Evolutionary conservation across 768 basidiomycete genomes (phyloP).

Genomic region (Mrakia blollopis): DNA sequence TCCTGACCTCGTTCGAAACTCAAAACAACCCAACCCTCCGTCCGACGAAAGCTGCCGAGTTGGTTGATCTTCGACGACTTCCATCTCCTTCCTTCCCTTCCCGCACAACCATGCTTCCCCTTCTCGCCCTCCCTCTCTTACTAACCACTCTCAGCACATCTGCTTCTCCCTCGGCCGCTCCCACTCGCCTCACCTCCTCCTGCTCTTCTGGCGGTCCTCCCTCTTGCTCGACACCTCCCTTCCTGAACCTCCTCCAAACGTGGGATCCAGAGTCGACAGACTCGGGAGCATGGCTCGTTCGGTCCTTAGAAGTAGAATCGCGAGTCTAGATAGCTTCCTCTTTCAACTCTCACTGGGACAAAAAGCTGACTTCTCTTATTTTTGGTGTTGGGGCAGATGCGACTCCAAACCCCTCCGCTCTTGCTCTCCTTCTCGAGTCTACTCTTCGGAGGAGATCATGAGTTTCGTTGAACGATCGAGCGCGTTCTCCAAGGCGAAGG

Average conservation of each 20-base stretch:
- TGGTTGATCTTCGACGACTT: neutral
- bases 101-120: neutral
- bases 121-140: neutral
- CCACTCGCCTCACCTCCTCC: neutral
- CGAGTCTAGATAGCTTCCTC: neutral
- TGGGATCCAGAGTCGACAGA: neutral
- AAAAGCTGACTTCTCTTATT: neutral
- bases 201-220: neutral
- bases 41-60: too few species aligned
- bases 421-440: neutral
- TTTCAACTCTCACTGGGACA: too few species aligned
- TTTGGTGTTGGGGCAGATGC: neutral
- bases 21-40: neutral
- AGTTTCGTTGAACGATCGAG: neutral
- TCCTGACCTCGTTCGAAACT: neutral
- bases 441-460: neutral
- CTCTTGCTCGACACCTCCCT: neutral
- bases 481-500: neutral
- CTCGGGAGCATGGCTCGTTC: neutral
- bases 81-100: neutral
- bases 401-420: neutral
- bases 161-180: neutral
- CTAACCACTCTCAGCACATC: neutral
- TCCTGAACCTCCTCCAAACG: neutral
- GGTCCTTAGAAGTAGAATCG: neutral